phyloP scores from a whole-genome alignment of 2,329 filamentous ascomycete species.

The Diplodia corticola region DNA sequence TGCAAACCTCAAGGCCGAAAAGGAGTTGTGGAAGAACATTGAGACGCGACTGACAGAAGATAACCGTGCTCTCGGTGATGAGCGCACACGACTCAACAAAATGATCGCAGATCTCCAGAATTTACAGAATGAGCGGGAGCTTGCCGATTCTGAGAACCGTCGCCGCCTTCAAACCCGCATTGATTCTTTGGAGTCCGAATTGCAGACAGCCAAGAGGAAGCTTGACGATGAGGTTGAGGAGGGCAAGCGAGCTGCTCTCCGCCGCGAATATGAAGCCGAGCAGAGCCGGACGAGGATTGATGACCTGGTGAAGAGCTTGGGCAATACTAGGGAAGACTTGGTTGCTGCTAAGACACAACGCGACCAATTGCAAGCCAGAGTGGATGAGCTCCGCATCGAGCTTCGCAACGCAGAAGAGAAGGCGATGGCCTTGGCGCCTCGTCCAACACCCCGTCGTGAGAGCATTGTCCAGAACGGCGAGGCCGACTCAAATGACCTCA shows the following conservation, averaged over 20 bases:
- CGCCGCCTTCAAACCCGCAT: slow-evolving; percentile 76
- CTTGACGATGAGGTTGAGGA: slow-evolving; percentile 82
- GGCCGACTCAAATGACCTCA: slow-evolving; percentile 58
- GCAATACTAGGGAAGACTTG: slow-evolving; percentile 81
- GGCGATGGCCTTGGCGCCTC: slow-evolving; percentile 76
- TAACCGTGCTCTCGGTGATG: slow-evolving; percentile 79
- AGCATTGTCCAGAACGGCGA: slow-evolving; percentile 39
- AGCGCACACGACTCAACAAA: slow-evolving; percentile 79
- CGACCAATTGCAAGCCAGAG: slow-evolving; percentile 84
- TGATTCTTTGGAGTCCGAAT: slow-evolving; percentile 76
- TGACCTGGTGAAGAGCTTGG: slow-evolving; percentile 77
- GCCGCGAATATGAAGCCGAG: slow-evolving; percentile 87
- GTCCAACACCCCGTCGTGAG: slow-evolving; percentile 65
- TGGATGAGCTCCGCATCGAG: slow-evolving; percentile 86
- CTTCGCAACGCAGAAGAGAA: slow-evolving; percentile 88
- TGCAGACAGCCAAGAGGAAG: slow-evolving; percentile 77
- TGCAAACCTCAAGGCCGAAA: slow-evolving; percentile 91
- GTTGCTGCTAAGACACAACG: slow-evolving; percentile 81
- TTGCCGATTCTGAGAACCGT: slow-evolving; percentile 76
- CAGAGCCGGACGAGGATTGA: slow-evolving; percentile 91
- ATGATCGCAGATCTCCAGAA: slow-evolving; percentile 83
- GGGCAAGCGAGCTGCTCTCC: slow-evolving; percentile 74
- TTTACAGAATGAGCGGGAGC: slow-evolving; percentile 87
- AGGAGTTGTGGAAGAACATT: slow-evolving; percentile 90
- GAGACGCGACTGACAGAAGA: slow-evolving; percentile 86